Base-by-base conservation (phyloP, 768 basidiomycete genomes). In the Melanogaster broomeanus region DNA sequence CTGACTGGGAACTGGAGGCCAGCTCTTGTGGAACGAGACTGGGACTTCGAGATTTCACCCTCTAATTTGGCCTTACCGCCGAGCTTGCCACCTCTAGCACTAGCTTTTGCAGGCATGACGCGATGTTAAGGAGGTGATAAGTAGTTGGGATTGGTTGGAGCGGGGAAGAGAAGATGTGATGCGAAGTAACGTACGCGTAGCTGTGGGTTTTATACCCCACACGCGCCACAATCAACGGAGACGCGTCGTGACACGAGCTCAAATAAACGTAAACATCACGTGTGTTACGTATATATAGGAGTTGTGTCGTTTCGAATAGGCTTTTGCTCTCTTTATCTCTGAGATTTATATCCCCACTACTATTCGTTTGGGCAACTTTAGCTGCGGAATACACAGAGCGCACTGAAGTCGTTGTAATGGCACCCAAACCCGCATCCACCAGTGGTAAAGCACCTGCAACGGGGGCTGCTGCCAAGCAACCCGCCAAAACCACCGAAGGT, bases 1-100 rank as follows among this genome's bases (percentile, higher is more conserved):
- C 93, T 91, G 63, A 96, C 93, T 40, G 93, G 93, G 74, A 89
- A 89, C 70, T 90, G 88, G 47, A 90, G 84, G 51, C 88, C 88
- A 38, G 88, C 87, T 64, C 81, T 84, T 35, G 85, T 79, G 12
- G 87, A 88, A 57, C 88, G 88, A 1, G 87, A 87, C 54, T 81
- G 80, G 11, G 80, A 74, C 68, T 83, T 88, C n/a, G n/a, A n/a
- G n/a, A n/a, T n/a, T 65, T 57, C 53, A 19, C 63, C 64, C 7
- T 75, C 75, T 35, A 64, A 72, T 37, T 78, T 78, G 28, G 78
- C 77, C 73, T 85, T 88, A 49, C 84, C 84, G 47, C 72, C 59
- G 30, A 67, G 62, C 56, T 77, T 79, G 51, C 74, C 75, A 63
- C 59, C 51, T 42, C 66, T 70, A 2, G 52, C 40, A 13, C 59